Base-by-base conservation (phyloP, 768 basidiomycete genomes). In the Termitomyces sp. region DNA sequence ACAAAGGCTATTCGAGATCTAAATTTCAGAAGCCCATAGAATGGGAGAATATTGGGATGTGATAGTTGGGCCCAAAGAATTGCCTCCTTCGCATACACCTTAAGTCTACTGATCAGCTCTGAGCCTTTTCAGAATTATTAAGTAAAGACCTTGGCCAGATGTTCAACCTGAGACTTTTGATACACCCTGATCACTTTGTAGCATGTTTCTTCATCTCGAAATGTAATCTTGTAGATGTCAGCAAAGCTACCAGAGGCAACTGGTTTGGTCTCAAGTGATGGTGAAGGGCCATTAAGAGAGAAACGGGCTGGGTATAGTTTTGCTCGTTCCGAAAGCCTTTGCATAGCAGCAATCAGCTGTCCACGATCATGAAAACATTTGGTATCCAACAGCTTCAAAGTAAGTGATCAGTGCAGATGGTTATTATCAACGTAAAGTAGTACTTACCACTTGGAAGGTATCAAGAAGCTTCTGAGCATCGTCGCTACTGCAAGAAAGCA, bases 1-100 rank as follows among this genome's bases (percentile, higher is more conserved):
- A 73, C 69, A 40, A 73, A 67, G 46, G 69, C 69, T n/a, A 73
- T 57, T 38, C 69, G 62, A 4, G 51, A 54, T 27, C 62, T 54
- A 17, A 52, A 52, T 35, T 69, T 67, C 21, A 56, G 45, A 4
- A 69, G 52, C 1, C 75, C 74, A 19, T 69, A 68, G 48, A 76
- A 75, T 0, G 74, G 73, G 9, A 75, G 63, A 4, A 76, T 60
- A 57, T 59, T 19, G 4, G 16, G 25, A 7, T 44, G 43, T 3
- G 43, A 16, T 16, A 44, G 25, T 17, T 44, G 43, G 7, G 32
- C 53, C 58, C 58, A 59, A 6, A 59, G 23, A 31, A 55, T 43
- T 5, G 14, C 58, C 52, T 59, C 58, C 16, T 27, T 52, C 1
- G 61, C 59, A 43, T 51, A 64, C 6, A 50, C 37, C 63, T 64